A percentile compares a stretch with the other conserved stretches of the same genome.
These are phyloP conservation scores for Lycium barbarum DNA, from an alignment of 257 asterid genomes.

Conservation along the genomic window DNA sequence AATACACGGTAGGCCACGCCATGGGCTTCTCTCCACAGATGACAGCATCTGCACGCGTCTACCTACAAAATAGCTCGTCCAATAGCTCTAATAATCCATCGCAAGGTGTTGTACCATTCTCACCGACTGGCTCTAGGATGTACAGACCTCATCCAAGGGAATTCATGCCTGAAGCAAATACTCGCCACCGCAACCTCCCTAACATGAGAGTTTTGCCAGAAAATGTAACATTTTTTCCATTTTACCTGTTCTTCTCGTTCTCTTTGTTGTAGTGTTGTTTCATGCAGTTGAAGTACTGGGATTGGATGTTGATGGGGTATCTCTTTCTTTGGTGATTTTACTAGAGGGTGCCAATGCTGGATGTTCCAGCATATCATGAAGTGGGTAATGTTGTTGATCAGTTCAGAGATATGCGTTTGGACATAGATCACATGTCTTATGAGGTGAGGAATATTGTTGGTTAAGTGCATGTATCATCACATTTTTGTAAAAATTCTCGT, in stretches of 20 bases:
- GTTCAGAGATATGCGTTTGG: constrained; percentile 67
- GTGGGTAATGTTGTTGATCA: constrained; percentile 61
- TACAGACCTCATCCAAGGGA: constrained; percentile 71
- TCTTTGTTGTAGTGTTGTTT: background rate
- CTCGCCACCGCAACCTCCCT: constrained; percentile 58
- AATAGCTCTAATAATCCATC: constrained; percentile 43
- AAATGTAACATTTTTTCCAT: constrained; percentile 55
- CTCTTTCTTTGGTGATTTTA: constrained; percentile 25
- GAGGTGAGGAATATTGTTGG: constrained; percentile 56
- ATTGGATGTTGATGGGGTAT: background rate
- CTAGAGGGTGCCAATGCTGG: constrained; percentile 72
- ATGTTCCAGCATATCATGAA: constrained; percentile 67
- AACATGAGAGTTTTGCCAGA: constrained; percentile 78
- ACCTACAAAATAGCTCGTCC: constrained; percentile 44
- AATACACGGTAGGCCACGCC: constrained; percentile 55
- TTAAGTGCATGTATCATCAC: background rate
- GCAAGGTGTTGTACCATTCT: constrained; percentile 56
- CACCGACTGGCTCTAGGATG: constrained; percentile 57
- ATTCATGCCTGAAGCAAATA: constrained; percentile 48
- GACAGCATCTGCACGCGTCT: constrained; percentile 53
- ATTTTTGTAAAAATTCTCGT: background rate
- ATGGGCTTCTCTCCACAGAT: constrained; percentile 55
- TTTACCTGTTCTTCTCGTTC: background rate
- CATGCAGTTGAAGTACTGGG: background rate
- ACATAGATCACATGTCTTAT: constrained; percentile 64